Base-by-base conservation (phyloP, 768 basidiomycete genomes). In the Boletus subparvulus region DNA sequence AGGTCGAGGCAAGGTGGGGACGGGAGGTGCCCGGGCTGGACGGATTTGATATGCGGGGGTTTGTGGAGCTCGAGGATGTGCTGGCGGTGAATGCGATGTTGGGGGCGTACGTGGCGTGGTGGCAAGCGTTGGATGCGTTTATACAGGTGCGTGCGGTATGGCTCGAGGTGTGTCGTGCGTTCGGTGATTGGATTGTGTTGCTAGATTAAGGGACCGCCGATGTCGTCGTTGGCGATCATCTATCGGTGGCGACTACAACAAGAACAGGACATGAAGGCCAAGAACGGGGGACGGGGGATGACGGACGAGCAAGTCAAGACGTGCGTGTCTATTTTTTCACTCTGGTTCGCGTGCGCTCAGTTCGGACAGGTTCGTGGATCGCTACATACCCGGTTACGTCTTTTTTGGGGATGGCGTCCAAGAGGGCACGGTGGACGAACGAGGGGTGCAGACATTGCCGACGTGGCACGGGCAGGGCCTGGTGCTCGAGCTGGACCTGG, bases 381-480 rank as follows among this genome's bases (percentile, higher is more conserved):
- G 95, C 5, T 97, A 97, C 71, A 94, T 98, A 62, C 94, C 94
- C 1, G 92, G 90, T 4, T 98, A 97, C 66, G 85, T 96, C 57
- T 88, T 95, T 68, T 98, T 90, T 65, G 84, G 80, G 4, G 82
- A 83, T 21, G 83, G 86, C 12, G 74, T 89, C 5, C 61, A 50
- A 11, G 61, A 64, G 6, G 80, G 80, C 4, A 42, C 56, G 51
- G 52, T 61, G 41, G 65, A 59, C 36, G 52, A 65, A 49, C 66
- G 51, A 51, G 67, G 52, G 51, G 64, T 58, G 7, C 47, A 48
- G 30, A 33, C 17, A 16, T 4, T 48, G n/a, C 68, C 63, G 8
- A 55, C 62, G 1, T 85, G 85, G 85, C 52, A 66, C 13, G 82
- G 79, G 9, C 78, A 72, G 26, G 79, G 83, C 3, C 68, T 90